A percentile compares a stretch with the other conserved stretches of the same genome.
These are phyloP conservation scores for Xanthoconium purpureum DNA, from an alignment of 768 basidiomycete genomes.

Conservation along the genomic window DNA sequence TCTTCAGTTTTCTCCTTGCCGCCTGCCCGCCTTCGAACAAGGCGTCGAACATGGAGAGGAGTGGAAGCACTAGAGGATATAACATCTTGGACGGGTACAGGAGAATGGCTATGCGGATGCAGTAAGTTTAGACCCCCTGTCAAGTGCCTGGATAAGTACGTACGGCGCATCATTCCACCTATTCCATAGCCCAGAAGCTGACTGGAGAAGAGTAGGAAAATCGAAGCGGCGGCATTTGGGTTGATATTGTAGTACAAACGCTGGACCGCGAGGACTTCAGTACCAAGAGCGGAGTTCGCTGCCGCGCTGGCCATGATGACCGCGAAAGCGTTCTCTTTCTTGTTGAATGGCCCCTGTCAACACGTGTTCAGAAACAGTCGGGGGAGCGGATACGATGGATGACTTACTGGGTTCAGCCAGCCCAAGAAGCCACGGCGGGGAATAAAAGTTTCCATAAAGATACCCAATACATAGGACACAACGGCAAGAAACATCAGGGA, in stretches of 20 bases:
- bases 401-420: constrained; percentile 49
- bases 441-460: constrained; percentile 44
- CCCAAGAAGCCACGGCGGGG: constrained; percentile 43
- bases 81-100: constrained; percentile 47
- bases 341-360: constrained; percentile 51
- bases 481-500: constrained; percentile 57
- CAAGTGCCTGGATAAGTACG: constrained; percentile 1
- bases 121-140: not conserved
- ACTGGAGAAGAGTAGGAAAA: constrained; percentile 42
- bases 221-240: constrained; percentile 45
- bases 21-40: constrained; percentile 41
- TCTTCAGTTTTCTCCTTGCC: constrained; percentile 39
- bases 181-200: constrained; percentile 50
- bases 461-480: constrained; percentile 49
- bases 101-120: constrained; percentile 12
- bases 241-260: constrained; percentile 51
- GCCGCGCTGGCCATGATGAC: constrained; percentile 51
- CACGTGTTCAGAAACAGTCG: not conserved
- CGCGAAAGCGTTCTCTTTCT: constrained; percentile 41
- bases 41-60: constrained; percentile 28
- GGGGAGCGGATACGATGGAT: not conserved
- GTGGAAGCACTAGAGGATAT: constrained; percentile 34
- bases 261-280: constrained; percentile 55
- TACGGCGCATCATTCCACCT: constrained; percentile 50
- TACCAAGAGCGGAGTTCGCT: constrained; percentile 52